Conservation (phyloP, 371 early-diverging fungal genomes). For the Amoeboaphelidium occidentale region DNA sequence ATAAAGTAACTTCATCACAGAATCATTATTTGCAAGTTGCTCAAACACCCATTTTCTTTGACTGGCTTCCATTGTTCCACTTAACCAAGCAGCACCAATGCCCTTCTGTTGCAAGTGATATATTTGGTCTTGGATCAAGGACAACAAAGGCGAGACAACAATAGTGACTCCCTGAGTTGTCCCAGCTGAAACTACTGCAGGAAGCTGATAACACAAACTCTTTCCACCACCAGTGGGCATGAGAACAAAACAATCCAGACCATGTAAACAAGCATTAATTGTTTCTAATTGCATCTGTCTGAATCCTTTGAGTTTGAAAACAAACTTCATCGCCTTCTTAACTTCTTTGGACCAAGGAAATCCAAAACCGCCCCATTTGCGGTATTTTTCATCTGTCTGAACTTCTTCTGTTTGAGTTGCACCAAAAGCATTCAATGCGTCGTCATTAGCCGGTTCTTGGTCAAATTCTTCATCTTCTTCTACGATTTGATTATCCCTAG, state of each 20-base stretch:
- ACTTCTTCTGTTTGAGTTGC: no score
- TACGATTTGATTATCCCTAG: no score
- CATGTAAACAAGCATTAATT: slow-evolving; percentile 64
- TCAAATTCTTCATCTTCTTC: no score
- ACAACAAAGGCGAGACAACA: slow-evolving; percentile 89
- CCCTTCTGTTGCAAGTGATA: slow-evolving; percentile 43
- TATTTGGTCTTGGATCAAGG: slow-evolving; percentile 96
- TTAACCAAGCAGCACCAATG: slow-evolving; percentile 48
- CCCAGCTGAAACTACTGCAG: slow-evolving; percentile 36
- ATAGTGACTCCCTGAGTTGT: slow-evolving; percentile 44
- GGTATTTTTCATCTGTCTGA: no score
- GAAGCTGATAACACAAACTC: slow-evolving; percentile 92
- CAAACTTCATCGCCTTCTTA: slow-evolving; percentile 30
- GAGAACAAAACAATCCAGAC: slow-evolving; percentile 86
- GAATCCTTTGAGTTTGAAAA: slow-evolving; percentile 58
- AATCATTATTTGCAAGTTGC: not conserved
- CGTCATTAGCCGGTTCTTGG: no score
- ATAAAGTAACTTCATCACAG: slow-evolving; percentile 34
- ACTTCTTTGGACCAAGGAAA: slow-evolving; percentile 60
- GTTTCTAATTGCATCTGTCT: slow-evolving; percentile 81
- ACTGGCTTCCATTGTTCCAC: slow-evolving; percentile 21
- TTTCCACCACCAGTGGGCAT: slow-evolving; percentile 99
- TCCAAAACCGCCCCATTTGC: not conserved
- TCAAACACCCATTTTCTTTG: slow-evolving; percentile 3
- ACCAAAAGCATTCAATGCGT: no score